Percentiles rank a stretch among this genome's conserved stretches.
These are phyloP conservation scores for Spergularia bocconei DNA, from an alignment of 148 eudicot genomes.

Conservation along the genomic window DNA sequence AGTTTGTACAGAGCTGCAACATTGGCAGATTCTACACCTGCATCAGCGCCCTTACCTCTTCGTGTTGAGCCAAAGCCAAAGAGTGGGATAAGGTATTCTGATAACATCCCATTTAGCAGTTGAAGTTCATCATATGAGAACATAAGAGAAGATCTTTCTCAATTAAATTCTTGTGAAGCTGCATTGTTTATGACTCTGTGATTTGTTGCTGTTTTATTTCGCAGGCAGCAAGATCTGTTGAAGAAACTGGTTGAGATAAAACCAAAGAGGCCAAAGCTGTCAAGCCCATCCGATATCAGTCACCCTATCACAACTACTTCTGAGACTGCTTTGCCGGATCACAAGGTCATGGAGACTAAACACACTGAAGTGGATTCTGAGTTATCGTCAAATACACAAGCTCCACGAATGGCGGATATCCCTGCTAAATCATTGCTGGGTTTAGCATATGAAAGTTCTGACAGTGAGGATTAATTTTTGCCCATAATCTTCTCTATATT, in stretches of 20 bases:
- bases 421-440: conserved; percentile 63
- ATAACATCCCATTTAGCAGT: neutral
- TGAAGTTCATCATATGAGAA: neutral
- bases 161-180: neutral
- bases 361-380: conserved; percentile 25
- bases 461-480: conserved; percentile 53
- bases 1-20: conserved; percentile 41
- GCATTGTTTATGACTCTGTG: neutral
- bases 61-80: conserved; percentile 96
- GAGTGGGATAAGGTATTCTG: conserved; percentile 80
- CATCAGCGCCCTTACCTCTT: conserved; percentile 39
- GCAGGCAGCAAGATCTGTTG: conserved; percentile 86
- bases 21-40: too few species aligned
- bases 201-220: conserved; percentile 9
- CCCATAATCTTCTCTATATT: neutral
- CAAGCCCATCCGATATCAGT: conserved; percentile 35
- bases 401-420: conserved; percentile 36
- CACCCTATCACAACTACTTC: conserved; percentile 17
- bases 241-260: conserved; percentile 79
- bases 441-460: conserved; percentile 76
- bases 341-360: conserved; percentile 22
- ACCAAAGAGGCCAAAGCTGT: conserved; percentile 63
- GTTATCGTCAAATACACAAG: conserved; percentile 23
- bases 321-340: conserved; percentile 13
- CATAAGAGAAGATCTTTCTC: neutral